phyloP scores from a whole-genome alignment of 1,284 basidiomycete species.

The Cryptococcus floricola region DNA sequence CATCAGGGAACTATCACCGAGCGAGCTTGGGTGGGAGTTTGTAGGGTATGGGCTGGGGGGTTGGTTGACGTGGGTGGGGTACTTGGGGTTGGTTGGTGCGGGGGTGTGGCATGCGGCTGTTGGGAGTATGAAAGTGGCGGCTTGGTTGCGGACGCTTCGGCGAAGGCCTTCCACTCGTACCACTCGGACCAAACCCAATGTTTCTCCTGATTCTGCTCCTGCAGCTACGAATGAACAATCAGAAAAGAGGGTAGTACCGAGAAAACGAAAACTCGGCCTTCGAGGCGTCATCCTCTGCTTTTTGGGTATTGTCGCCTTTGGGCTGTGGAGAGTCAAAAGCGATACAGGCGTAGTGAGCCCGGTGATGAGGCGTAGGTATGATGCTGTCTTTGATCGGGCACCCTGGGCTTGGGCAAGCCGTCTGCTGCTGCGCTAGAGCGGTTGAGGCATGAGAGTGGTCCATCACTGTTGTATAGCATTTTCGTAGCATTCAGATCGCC shows the following conservation, averaged over 20 bases:
- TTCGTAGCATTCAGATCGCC: too few relatives aligned
- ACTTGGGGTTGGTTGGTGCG: conserved; percentile 23
- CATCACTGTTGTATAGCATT: neutral
- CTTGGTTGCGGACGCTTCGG: conserved; percentile 24
- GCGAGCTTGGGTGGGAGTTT: conserved; percentile 43
- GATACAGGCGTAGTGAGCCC: conserved; percentile 22
- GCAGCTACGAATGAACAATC: neutral
- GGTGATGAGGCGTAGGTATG: conserved; percentile 26
- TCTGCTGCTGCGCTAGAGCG: neutral
- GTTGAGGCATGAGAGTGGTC: neutral
- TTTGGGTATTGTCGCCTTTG: conserved; percentile 27
- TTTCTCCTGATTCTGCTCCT: neutral
- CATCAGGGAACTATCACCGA: conserved; percentile 31
- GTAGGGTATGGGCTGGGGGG: conserved; percentile 36
- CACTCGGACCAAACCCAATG: neutral
- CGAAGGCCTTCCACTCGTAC: neutral
- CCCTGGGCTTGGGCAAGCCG: conserved; percentile 17
- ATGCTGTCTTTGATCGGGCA: conserved; percentile 25
- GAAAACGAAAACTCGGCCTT: conserved; percentile 19
- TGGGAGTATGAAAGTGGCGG: conserved; percentile 36
- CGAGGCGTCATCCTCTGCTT: conserved; percentile 23
- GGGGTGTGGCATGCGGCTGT: conserved; percentile 30
- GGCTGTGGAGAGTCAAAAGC: conserved; percentile 25
- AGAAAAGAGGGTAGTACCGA: neutral
- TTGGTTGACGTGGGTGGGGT: conserved; percentile 10